These are phyloP conservation scores for Daldinia eschscholtzii DNA, from an alignment of 2,329 filamentous ascomycete genomes.

Conservation along the genomic window DNA sequence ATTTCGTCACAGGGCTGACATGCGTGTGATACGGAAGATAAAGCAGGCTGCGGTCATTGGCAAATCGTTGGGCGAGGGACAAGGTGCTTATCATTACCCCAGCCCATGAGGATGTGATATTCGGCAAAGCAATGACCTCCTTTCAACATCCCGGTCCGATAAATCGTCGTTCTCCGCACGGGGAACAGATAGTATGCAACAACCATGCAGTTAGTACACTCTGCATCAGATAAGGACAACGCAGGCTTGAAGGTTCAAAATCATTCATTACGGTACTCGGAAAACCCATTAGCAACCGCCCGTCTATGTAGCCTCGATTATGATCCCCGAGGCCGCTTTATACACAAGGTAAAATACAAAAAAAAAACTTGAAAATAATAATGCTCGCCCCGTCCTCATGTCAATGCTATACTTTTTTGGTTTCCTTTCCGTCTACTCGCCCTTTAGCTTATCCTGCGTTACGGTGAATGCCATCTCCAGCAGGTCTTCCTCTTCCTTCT, in stretches of 20 bases:
- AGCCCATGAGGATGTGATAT: conserved; percentile 25
- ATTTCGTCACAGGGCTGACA: conserved; percentile 33
- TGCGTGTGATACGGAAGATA: conserved; percentile 24
- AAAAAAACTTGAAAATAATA: conserved; percentile 38
- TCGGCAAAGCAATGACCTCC: conserved; percentile 18
- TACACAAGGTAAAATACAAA: conserved; percentile 52
- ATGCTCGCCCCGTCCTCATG: conserved; percentile 40
- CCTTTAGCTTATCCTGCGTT: conserved; percentile 77
- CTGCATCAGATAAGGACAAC: not conserved
- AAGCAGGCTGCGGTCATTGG: conserved; percentile 34
- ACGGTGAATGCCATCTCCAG: conserved; percentile 74
- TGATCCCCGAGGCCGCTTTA: conserved; percentile 49
- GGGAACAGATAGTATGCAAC: conserved; percentile 2
- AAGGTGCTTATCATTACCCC: conserved; percentile 41
- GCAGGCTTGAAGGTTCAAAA: conserved; percentile 33
- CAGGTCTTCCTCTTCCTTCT: conserved; percentile 93
- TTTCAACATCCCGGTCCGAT: conserved; percentile 19
- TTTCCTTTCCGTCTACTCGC: conserved; percentile 61
- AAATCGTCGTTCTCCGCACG: conserved; percentile 18
- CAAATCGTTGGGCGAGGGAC: conserved; percentile 18
- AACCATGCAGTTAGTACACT: conserved; percentile 3
- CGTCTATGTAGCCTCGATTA: conserved; percentile 50
- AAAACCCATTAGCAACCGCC: conserved; percentile 40
- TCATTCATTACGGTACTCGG: conserved; percentile 45
- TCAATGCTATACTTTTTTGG: conserved; percentile 36